Percentiles rank a stretch among this genome's conserved stretches.
Evolutionary conservation across 2,329 filamentous ascomycete species (phyloP).

Genomic region (Phyllosticta citribraziliensis): DNA sequence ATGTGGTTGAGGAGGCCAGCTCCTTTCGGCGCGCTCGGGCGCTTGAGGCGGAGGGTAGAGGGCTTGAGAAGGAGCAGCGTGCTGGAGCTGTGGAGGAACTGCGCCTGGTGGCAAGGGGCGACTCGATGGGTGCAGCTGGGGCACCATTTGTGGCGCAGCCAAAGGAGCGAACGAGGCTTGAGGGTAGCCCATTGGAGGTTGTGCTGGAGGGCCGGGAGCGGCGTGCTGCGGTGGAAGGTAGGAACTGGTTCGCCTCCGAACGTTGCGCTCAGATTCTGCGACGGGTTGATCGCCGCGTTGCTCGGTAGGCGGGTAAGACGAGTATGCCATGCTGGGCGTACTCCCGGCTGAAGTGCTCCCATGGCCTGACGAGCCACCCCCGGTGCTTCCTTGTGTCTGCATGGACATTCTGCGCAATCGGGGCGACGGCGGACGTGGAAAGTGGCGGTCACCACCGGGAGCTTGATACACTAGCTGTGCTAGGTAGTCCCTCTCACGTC

Average conservation of each 20-base stretch:
- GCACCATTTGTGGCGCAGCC: constrained; percentile 13
- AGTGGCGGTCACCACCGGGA: constrained; percentile 40
- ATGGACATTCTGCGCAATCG: constrained; percentile 24
- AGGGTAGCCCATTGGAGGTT: constrained; percentile 16
- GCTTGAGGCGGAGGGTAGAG: constrained; percentile 17
- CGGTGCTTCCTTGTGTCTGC: constrained; percentile 2
- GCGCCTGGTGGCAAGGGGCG: constrained; percentile 12
- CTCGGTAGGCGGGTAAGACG: constrained; percentile 21
- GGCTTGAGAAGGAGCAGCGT: constrained; percentile 11
- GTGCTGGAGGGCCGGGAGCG: constrained; percentile 14
- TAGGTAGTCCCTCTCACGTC: constrained; percentile 61
- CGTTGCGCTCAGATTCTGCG: constrained; percentile 23
- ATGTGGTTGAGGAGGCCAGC: constrained; percentile 15
- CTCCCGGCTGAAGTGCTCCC: constrained; percentile 5
- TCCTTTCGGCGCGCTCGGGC: constrained; percentile 19
- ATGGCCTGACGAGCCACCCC: constrained; percentile 3
- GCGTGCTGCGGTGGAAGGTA: constrained; percentile 24
- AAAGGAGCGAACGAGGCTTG: constrained; percentile 16
- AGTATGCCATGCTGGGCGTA: constrained; percentile 13
- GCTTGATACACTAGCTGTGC: constrained; percentile 54
- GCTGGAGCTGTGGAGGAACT: constrained; percentile 9
- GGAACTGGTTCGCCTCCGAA: constrained; percentile 26
- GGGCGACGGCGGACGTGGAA: constrained; percentile 35
- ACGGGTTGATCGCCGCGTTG: constrained; percentile 13
- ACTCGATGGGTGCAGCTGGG: constrained; percentile 8